Evolutionary conservation across 75 land plant species (phyloP).

Genomic region (Selaginella tamariscina): DNA sequence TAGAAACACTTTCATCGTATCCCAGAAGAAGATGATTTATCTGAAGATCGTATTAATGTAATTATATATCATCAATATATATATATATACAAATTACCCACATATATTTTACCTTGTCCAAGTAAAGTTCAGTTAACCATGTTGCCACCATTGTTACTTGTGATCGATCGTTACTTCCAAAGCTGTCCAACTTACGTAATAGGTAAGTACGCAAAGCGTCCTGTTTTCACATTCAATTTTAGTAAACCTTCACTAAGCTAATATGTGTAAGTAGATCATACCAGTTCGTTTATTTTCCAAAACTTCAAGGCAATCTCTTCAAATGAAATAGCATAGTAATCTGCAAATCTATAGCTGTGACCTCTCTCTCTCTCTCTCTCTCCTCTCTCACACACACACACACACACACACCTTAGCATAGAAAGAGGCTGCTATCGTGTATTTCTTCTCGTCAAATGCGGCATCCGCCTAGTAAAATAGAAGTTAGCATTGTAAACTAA

Average conservation of each 20-base stretch:
- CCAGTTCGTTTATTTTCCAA: slow-evolving; percentile 64
- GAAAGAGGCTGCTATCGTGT: slow-evolving; percentile 74
- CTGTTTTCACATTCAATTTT: slow-evolving; percentile 21
- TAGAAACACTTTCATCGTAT: slow-evolving; percentile 37
- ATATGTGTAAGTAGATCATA: slow-evolving; percentile 16
- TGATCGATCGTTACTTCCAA: slow-evolving; percentile 74
- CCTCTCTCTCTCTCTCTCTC: too few species aligned
- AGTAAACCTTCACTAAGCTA: too few species aligned
- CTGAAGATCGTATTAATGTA: slow-evolving; percentile 20
- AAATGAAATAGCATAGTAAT: slow-evolving; percentile 60
- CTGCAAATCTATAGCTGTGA: too few species aligned
- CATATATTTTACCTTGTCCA: slow-evolving; percentile 61
- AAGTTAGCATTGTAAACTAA: not conserved
- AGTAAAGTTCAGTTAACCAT: slow-evolving; percentile 84
- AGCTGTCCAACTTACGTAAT: slow-evolving; percentile 72
- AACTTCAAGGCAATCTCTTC: slow-evolving; percentile 95
- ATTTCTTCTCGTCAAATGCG: slow-evolving; percentile 71
- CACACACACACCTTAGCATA: slow-evolving; percentile 69
- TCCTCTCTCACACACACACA: slow-evolving; percentile 5
- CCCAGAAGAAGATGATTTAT: slow-evolving; percentile 65
- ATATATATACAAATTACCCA: not conserved
- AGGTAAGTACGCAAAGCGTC: slow-evolving; percentile 87
- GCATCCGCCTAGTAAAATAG: slow-evolving; percentile 57
- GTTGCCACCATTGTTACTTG: slow-evolving; percentile 97
- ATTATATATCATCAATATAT: slow-evolving; percentile 6